Evolutionary conservation across 208 protist species (phyloP).

Genomic region (Naegleria lovaniensis): DNA sequence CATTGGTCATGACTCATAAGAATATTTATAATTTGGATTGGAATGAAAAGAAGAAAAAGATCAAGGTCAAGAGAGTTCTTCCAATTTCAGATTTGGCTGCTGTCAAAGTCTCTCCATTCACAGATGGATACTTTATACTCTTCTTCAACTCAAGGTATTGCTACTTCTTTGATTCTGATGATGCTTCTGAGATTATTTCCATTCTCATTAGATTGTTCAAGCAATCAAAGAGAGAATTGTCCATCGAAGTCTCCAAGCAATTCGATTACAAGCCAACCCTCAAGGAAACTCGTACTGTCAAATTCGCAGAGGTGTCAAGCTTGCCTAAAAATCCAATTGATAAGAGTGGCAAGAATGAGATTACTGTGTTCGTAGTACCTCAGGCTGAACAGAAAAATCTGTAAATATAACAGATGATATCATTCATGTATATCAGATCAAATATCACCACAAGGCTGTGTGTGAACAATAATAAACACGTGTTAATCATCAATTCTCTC

Average conservation of each 20-base stretch:
- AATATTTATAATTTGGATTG: constrained; percentile 1
- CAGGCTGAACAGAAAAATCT: not conserved
- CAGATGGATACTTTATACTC: not conserved
- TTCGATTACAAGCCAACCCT: not conserved
- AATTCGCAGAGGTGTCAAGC: not conserved
- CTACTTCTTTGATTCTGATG: not conserved
- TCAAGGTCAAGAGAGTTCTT: not conserved
- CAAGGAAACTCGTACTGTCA: not conserved
- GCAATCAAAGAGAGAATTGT: not conserved
- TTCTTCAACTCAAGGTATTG: not conserved
- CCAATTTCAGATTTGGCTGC: not conserved
- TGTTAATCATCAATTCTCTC: too few relatives aligned
- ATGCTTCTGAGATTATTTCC: not conserved
- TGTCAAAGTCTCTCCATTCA: not conserved
- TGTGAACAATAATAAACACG: too few relatives aligned
- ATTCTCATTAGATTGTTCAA: not conserved
- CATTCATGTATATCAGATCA: too few relatives aligned
- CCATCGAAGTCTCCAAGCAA: not conserved
- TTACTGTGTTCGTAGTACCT: not conserved
- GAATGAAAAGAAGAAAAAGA: not conserved
- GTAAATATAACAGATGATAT: too few relatives aligned
- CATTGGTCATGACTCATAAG: not conserved
- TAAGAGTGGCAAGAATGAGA: not conserved
- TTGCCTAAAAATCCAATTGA: not conserved
- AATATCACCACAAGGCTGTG: too few relatives aligned